phyloP scores from a whole-genome alignment of 352 stramenopile genomes.

The Pythium aquatile region DNA sequence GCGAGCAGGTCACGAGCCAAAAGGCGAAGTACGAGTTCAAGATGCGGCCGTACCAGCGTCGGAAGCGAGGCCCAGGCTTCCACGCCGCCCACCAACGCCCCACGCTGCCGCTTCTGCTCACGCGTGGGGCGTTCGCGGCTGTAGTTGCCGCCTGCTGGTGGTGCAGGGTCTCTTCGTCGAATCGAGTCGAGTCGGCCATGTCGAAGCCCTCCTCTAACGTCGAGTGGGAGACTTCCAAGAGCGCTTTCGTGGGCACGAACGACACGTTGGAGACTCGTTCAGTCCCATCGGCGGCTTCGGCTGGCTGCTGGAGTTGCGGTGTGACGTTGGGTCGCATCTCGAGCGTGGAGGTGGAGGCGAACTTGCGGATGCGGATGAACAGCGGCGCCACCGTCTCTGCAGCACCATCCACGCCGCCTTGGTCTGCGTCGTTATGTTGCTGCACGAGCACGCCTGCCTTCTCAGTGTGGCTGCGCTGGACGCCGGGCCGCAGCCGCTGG shows the following conservation, averaged over 20 bases:
- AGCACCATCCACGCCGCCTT: background rate
- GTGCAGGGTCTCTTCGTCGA: slow-evolving; percentile 3
- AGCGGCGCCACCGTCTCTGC: slow-evolving; percentile 10
- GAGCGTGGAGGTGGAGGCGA: slow-evolving; percentile 16
- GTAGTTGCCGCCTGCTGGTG: background rate
- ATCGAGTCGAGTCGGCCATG: background rate
- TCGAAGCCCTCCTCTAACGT: slow-evolving; percentile 12
- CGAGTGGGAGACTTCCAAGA: background rate
- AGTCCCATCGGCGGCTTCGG: background rate
- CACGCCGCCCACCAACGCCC: slow-evolving; percentile 2
- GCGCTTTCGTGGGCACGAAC: background rate
- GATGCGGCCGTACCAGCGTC: slow-evolving; percentile 30
- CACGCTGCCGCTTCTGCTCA: background rate
- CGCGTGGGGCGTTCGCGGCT: background rate
- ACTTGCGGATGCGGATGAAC: slow-evolving; percentile 22
- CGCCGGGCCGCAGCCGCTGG: background rate
- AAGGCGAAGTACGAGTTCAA: slow-evolving; percentile 73
- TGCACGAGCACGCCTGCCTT: background rate
- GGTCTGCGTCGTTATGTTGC: background rate
- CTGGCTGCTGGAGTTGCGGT: background rate
- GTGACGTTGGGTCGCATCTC: background rate
- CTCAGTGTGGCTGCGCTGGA: slow-evolving; percentile 21
- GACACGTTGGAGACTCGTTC: background rate
- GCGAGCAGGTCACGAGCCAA: slow-evolving; percentile 61
- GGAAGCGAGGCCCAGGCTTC: slow-evolving; percentile 9